Conservation (phyloP, 257 asterid species). For the Nicotiana paniculata region DNA sequence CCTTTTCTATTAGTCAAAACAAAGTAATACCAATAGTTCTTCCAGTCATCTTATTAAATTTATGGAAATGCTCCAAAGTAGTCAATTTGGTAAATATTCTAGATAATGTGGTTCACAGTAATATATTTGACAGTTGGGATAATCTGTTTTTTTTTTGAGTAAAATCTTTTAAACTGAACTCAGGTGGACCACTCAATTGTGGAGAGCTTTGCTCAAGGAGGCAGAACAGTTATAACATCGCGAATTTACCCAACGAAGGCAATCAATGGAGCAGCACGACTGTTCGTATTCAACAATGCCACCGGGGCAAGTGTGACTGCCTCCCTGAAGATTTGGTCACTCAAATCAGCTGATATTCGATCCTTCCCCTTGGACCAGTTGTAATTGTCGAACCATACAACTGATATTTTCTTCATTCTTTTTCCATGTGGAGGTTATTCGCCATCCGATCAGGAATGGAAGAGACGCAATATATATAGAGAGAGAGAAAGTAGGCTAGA, state of each 20-base stretch:
- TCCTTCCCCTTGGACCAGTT: conserved; percentile 26
- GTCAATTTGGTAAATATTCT: not conserved
- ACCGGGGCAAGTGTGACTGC: conserved; percentile 50
- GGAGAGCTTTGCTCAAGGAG: conserved; percentile 93
- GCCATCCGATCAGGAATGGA: not conserved
- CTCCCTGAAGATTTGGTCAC: conserved; percentile 62
- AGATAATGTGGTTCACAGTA: not conserved
- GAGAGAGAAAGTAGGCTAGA: not conserved
- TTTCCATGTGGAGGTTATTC: not conserved
- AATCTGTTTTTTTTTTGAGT: not conserved
- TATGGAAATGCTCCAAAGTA: not conserved
- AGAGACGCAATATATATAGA: not conserved
- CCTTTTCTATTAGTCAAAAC: too few relatives aligned
- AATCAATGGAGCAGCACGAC: conserved; percentile 39
- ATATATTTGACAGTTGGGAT: too few relatives aligned
- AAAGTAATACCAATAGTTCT: not conserved
- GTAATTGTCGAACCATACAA: not conserved
- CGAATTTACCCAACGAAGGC: conserved; percentile 78
- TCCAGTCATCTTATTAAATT: not conserved
- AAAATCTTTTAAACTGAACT: not conserved
- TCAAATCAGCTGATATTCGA: conserved; percentile 54
- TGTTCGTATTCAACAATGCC: conserved; percentile 80
- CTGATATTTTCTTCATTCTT: not conserved
- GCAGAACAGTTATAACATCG: conserved; percentile 67
- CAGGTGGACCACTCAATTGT: conserved; percentile 86